Conservation (phyloP, 1,284 basidiomycete species). For the Moniliella sp. region DNA sequence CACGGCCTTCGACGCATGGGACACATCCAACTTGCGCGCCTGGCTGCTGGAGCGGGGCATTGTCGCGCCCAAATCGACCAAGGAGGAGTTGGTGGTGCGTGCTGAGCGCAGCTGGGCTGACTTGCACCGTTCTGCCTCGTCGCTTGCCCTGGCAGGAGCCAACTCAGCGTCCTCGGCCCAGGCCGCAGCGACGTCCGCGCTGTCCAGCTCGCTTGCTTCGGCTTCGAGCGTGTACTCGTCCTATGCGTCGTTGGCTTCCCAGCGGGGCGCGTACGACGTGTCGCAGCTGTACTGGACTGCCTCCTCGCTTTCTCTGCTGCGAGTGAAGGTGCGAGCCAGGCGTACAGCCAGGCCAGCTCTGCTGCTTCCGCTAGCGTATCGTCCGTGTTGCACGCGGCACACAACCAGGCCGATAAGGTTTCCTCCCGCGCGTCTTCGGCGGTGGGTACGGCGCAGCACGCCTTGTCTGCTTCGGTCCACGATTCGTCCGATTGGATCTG, state of each 20-base stretch:
- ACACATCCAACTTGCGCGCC: conserved; percentile 20
- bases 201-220: neutral
- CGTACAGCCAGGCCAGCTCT: conserved; percentile 1
- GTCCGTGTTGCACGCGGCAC: too few species aligned
- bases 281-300: conserved; percentile 16
- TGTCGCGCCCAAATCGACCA: conserved; percentile 20
- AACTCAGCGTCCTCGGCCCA: conserved; percentile 4
- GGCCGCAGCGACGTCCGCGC: conserved; percentile 7
- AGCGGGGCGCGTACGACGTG: conserved; percentile 9
- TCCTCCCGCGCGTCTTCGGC: conserved; percentile 1
- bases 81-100: conserved; percentile 22
- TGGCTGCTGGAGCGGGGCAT: conserved; percentile 31
- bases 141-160: conserved; percentile 5
- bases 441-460: conserved; percentile 1
- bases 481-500: conserved; percentile 29
- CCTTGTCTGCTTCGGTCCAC: conserved; percentile 10
- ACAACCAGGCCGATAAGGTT: conserved; percentile 1
- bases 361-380: conserved; percentile 1
- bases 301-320: conserved; percentile 3
- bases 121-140: conserved; percentile 6
- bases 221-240: conserved; percentile 14
- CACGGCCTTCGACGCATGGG: conserved; percentile 23
- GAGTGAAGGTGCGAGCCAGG: conserved; percentile 1
- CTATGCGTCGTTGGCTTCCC: conserved; percentile 15
- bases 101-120: conserved; percentile 24